Conservation (phyloP, 139 green algal species). For the Coelastrella sp. region DNA sequence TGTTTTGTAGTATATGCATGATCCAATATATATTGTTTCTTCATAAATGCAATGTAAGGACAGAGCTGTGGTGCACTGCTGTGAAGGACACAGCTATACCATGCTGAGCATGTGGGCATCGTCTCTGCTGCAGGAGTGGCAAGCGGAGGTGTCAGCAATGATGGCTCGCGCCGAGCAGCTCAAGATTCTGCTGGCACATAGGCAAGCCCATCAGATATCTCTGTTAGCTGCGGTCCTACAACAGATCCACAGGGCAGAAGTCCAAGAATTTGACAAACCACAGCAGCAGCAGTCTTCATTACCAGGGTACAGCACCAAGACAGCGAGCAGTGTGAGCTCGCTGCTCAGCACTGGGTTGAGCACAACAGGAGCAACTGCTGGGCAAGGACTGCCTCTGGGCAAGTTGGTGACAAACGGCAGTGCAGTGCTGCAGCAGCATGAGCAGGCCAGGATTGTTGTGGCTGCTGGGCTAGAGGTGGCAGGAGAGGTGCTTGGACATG, state of each 20-base stretch:
- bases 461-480: background rate
- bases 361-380: background rate
- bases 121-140: slow-evolving; percentile 21
- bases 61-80: background rate
- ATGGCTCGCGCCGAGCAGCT: slow-evolving; percentile 25
- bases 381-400: background rate
- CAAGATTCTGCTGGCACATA: slow-evolving; percentile 21
- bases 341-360: background rate
- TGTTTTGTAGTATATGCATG: no score
- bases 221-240: slow-evolving; percentile 31
- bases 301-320: background rate
- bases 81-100: background rate
- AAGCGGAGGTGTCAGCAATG: slow-evolving; percentile 10
- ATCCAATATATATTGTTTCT: no score
- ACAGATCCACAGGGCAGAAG: slow-evolving; percentile 8
- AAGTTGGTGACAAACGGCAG: background rate
- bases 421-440: background rate
- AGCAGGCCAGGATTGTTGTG: slow-evolving; percentile 1
- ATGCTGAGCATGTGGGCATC: background rate
- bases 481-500: background rate
- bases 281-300: background rate
- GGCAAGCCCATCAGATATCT: slow-evolving; percentile 27
- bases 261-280: slow-evolving; percentile 21
- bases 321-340: no score
- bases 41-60: no score